These are phyloP conservation scores for Xylariaceae sp. DNA, from an alignment of 2,329 filamentous ascomycete genomes.

Conservation along the genomic window DNA sequence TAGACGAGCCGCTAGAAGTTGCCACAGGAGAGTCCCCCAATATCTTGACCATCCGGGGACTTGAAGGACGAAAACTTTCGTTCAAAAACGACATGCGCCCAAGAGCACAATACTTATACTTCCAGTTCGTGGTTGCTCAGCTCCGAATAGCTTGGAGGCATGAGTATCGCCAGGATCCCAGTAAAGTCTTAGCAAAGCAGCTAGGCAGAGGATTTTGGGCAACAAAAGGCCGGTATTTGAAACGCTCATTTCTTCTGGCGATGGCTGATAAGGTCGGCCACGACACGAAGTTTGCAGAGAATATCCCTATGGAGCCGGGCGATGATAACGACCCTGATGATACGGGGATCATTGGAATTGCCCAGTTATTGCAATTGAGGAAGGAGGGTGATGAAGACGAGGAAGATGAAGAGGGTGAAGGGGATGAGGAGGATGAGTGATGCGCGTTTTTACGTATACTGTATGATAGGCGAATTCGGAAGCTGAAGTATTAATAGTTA, in stretches of 20 bases:
- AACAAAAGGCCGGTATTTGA: slow-evolving; percentile 5
- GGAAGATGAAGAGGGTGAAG: background rate
- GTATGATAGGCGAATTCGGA: too few species aligned
- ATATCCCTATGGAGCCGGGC: slow-evolving; percentile 1
- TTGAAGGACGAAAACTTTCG: slow-evolving; percentile 1
- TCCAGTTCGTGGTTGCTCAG: slow-evolving; percentile 3
- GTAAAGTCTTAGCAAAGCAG: background rate
- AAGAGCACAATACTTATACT: slow-evolving; percentile 4
- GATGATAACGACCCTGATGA: slow-evolving; percentile 7
- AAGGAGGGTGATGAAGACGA: too few species aligned
- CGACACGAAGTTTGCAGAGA: slow-evolving; percentile 1
- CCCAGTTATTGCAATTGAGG: too few species aligned
- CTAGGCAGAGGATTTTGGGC: slow-evolving; percentile 4
- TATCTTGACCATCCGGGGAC: background rate
- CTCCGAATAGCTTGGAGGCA: slow-evolving; percentile 5
- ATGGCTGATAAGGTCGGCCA: slow-evolving; percentile 7
- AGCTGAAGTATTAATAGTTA: too few species aligned
- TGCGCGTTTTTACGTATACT: too few species aligned
- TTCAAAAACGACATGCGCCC: slow-evolving; percentile 12
- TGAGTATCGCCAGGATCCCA: background rate
- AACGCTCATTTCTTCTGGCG: slow-evolving; percentile 12
- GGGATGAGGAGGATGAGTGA: too few species aligned
- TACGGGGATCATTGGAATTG: background rate
- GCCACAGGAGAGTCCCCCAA: background rate
- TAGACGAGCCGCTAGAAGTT: background rate